A percentile compares a stretch with the other conserved stretches of the same genome.
phyloP scores from a whole-genome alignment of 768 basidiomycete genomes.

The Leccinum boreale region DNA sequence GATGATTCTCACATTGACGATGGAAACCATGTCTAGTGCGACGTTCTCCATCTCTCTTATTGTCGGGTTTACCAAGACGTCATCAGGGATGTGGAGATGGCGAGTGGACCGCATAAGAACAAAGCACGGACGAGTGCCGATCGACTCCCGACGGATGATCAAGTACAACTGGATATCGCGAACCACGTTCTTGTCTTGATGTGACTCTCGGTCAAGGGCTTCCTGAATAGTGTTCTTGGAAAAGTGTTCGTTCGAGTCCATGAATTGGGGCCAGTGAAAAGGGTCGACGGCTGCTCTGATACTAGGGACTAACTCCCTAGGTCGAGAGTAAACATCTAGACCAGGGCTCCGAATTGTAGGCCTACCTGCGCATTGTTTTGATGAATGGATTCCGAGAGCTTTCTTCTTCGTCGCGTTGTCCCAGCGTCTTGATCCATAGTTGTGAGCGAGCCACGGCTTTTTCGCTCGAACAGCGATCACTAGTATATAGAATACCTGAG shows the following conservation, averaged over 20 bases:
- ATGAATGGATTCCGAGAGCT: slow-evolving; percentile 23
- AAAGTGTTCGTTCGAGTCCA: slow-evolving; percentile 18
- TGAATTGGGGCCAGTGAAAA: slow-evolving; percentile 29
- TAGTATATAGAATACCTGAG: slow-evolving; percentile 3
- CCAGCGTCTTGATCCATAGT: slow-evolving; percentile 24
- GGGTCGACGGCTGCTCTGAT: slow-evolving; percentile 23
- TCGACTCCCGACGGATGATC: slow-evolving; percentile 27
- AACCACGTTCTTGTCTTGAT: slow-evolving; percentile 6
- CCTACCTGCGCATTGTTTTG: slow-evolving; percentile 24
- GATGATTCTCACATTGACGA: slow-evolving; percentile 19
- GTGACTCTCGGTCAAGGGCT: slow-evolving; percentile 26
- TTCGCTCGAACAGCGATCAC: slow-evolving; percentile 26
- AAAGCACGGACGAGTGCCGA: slow-evolving; percentile 28
- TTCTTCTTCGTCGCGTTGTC: slow-evolving; percentile 15
- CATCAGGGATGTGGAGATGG: slow-evolving; percentile 22
- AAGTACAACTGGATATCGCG: slow-evolving; percentile 25
- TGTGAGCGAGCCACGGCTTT: slow-evolving; percentile 14
- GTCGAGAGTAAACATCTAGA: background rate
- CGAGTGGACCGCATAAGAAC: slow-evolving; percentile 30
- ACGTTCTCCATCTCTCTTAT: slow-evolving; percentile 27
- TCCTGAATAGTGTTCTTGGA: slow-evolving; percentile 23
- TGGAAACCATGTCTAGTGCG: slow-evolving; percentile 25
- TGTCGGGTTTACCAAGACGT: slow-evolving; percentile 19
- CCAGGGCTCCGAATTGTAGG: background rate
- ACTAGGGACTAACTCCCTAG: slow-evolving; percentile 22